Conservation (phyloP, 2,329 filamentous ascomycete genomes). For the Penicillium sp. region DNA sequence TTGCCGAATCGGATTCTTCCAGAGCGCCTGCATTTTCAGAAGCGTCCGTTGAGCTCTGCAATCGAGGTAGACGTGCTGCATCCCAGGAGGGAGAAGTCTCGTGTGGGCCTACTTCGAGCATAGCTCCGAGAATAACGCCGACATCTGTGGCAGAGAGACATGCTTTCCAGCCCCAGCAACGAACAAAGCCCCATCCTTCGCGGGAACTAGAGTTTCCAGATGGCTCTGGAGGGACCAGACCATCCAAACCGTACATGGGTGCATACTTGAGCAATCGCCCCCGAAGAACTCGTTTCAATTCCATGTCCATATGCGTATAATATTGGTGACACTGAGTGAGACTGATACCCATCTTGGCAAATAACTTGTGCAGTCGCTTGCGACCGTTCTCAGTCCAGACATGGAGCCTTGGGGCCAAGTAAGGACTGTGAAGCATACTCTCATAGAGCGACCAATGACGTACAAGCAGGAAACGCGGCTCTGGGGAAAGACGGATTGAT, state of each 20-base stretch:
- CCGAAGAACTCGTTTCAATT: slow-evolving; percentile 83
- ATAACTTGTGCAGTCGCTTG: slow-evolving; percentile 86
- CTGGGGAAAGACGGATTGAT: slow-evolving; percentile 86
- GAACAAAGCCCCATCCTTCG: slow-evolving; percentile 95
- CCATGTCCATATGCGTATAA: slow-evolving; percentile 98
- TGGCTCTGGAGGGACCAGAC: slow-evolving; percentile 79
- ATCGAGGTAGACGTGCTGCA: slow-evolving; percentile 27
- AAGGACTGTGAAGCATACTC: slow-evolving; percentile 96
- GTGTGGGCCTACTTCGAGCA: slow-evolving; percentile 78
- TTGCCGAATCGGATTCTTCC: slow-evolving; percentile 29
- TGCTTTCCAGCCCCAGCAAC: slow-evolving; percentile 96
- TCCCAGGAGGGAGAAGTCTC: slow-evolving; percentile 37
- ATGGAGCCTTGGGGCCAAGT: slow-evolving; percentile 85
- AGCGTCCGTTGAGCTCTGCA: slow-evolving; percentile 19
- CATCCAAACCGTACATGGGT: slow-evolving; percentile 89
- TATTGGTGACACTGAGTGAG: slow-evolving; percentile 91
- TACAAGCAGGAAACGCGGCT: slow-evolving; percentile 89
- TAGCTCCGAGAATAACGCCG: slow-evolving; percentile 85
- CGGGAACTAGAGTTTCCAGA: slow-evolving; percentile 71
- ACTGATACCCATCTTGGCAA: slow-evolving; percentile 98
- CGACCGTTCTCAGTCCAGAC: slow-evolving; percentile 91
- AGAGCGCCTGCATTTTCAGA: slow-evolving; percentile 17
- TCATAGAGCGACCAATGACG: slow-evolving; percentile 98
- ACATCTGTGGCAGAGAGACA: slow-evolving; percentile 92
- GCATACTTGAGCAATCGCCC: slow-evolving; percentile 88